Evolutionary conservation across 768 basidiomycete genomes (phyloP).

Genomic region (Cyclocybe aegerita): DNA sequence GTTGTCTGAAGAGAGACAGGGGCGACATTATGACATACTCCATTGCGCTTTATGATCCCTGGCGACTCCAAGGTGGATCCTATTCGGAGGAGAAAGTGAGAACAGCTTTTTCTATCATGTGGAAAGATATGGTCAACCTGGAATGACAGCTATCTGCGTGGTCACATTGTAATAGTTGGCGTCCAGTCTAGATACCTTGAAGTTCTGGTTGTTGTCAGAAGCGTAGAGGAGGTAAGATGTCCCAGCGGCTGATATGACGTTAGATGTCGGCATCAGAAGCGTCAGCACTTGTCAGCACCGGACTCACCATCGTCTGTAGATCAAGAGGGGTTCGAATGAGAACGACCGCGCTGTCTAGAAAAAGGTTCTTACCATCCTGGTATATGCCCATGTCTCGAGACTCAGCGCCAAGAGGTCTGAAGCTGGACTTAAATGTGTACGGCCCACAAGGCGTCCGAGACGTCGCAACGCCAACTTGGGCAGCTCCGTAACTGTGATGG

Average conservation of each 20-base stretch:
- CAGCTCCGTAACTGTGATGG: conserved; percentile 54
- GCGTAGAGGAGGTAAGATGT: conserved; percentile 62
- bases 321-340: not conserved
- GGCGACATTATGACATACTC: conserved; percentile 26
- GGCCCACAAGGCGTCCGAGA: conserved; percentile 60
- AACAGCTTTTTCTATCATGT: not conserved
- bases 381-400: conserved; percentile 61
- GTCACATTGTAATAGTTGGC: conserved; percentile 59
- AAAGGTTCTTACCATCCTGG: conserved; percentile 44
- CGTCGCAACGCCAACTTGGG: conserved; percentile 61
- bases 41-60: conserved; percentile 58
- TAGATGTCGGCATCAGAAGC: not conserved
- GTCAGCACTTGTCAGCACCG: not conserved
- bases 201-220: conserved; percentile 68
- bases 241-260: conserved; percentile 31
- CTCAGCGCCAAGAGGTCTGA: conserved; percentile 55
- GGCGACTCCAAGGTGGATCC: conserved; percentile 61
- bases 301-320: conserved; percentile 39
- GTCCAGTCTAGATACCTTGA: conserved; percentile 61
- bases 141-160: conserved; percentile 41
- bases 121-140: conserved; percentile 29
- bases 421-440: conserved; percentile 55
- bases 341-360: not conserved
- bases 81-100: conserved; percentile 12
- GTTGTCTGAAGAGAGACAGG: not conserved